A percentile compares a stretch with the other conserved stretches of the same genome.
These are phyloP conservation scores for Heracleum sosnowskyi DNA, from an alignment of 129 eudicot genomes.

Conservation along the genomic window DNA sequence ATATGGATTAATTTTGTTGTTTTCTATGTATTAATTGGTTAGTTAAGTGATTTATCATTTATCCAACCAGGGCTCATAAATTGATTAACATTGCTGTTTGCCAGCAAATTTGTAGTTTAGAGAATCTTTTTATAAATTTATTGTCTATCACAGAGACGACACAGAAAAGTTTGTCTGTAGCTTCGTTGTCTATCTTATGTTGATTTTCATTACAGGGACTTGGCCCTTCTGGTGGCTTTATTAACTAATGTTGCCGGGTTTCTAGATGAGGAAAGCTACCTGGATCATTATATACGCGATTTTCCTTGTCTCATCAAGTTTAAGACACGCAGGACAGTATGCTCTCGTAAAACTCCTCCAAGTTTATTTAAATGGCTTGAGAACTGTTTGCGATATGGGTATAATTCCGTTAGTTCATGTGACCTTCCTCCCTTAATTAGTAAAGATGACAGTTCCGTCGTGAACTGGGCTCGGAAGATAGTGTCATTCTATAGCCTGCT, in stretches of 20 bases:
- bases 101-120: neutral
- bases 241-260: slow-evolving; percentile 56
- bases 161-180: neutral
- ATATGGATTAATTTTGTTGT: neutral
- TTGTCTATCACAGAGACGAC: neutral
- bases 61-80: neutral
- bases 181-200: neutral
- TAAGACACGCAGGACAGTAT: slow-evolving; percentile 18
- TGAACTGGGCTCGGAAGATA: slow-evolving; percentile 84
- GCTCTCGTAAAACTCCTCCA: slow-evolving; percentile 52
- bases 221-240: slow-evolving; percentile 62
- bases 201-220: slow-evolving; percentile 49
- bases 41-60: neutral
- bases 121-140: neutral
- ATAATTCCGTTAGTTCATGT: slow-evolving; percentile 31
- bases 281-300: slow-evolving; percentile 89
- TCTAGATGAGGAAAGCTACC: slow-evolving; percentile 56
- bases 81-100: neutral
- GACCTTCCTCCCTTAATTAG: slow-evolving; percentile 69
- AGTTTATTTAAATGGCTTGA: slow-evolving; percentile 94
- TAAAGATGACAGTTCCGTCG: slow-evolving; percentile 61
- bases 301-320: slow-evolving; percentile 57
- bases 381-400: slow-evolving; percentile 70
- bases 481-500: slow-evolving; percentile 86
- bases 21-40: neutral